Conservation (phyloP, 331 rosid genomes). For the Quercus lobata region DNA sequence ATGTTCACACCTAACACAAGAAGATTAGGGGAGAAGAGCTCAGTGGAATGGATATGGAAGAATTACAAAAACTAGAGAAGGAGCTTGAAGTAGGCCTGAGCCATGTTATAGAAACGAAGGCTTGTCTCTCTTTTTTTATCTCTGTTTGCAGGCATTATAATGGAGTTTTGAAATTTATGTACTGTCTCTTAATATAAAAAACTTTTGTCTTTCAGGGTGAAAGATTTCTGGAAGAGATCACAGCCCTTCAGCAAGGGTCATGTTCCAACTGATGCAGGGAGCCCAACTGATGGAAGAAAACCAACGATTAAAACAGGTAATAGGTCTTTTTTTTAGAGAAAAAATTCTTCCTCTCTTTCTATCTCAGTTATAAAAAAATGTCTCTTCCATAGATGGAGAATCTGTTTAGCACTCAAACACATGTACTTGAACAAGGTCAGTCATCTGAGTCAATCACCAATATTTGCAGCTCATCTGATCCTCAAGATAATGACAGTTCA, state of each 20-base stretch:
- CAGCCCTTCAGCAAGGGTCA: slow-evolving; percentile 48
- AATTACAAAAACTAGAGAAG: slow-evolving; percentile 34
- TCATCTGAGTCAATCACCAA: slow-evolving; percentile 27
- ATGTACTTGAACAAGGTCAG: slow-evolving; percentile 18
- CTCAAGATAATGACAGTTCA: slow-evolving; percentile 25
- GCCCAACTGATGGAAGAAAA: no score
- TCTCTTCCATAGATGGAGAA: not conserved
- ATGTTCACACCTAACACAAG: no score
- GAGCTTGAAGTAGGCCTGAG: slow-evolving; percentile 30
- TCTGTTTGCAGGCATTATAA: not conserved
- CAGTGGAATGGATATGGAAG: slow-evolving; percentile 21
- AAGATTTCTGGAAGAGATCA: slow-evolving; percentile 34
- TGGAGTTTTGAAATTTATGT: not conserved
- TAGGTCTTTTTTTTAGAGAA: not conserved
- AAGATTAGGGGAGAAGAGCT: slow-evolving; percentile 66
- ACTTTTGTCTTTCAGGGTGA: slow-evolving; percentile 43
- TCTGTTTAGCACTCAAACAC: slow-evolving; percentile 17
- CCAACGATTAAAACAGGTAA: no score
- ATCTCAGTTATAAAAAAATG: not conserved
- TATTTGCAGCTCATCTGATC: slow-evolving; percentile 25
- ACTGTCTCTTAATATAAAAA: no score
- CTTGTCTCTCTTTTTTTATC: slow-evolving; percentile 1
- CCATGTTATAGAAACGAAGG: slow-evolving; percentile 46
- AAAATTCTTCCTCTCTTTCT: no score
- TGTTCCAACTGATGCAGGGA: not conserved